Evolutionary conservation across 176 grass and related monocot species (phyloP).

Genomic region (Oryza meyeriana): DNA sequence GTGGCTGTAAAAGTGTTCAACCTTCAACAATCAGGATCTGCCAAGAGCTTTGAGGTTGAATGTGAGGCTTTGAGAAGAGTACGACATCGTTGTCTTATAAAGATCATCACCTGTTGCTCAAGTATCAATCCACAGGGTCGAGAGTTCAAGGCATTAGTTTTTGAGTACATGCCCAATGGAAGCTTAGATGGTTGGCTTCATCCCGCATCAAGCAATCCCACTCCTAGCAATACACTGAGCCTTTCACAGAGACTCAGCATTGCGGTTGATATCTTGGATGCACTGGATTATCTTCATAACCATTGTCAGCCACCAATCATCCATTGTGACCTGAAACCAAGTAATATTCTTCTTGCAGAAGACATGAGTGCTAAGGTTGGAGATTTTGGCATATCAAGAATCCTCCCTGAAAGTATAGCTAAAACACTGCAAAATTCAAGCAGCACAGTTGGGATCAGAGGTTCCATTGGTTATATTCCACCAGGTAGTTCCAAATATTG

Average conservation of each 20-base stretch:
- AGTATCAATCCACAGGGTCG: slow-evolving; percentile 25
- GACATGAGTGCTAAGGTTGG: slow-evolving; percentile 40
- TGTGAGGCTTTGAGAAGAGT: slow-evolving; percentile 34
- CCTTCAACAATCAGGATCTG: slow-evolving; percentile 15
- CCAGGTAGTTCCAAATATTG: slow-evolving; percentile 27
- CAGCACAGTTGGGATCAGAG: slow-evolving; percentile 33
- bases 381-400: slow-evolving; percentile 47
- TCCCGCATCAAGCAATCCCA: background rate
- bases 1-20: slow-evolving; percentile 32
- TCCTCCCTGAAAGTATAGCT: slow-evolving; percentile 15
- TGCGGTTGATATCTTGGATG: slow-evolving; percentile 16
- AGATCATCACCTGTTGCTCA: slow-evolving; percentile 37
- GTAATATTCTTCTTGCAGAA: slow-evolving; percentile 54
- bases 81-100: slow-evolving; percentile 32
- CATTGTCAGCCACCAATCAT: slow-evolving; percentile 24
- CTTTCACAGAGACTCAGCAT: slow-evolving; percentile 28
- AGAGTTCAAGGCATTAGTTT: slow-evolving; percentile 32
- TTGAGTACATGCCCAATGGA: slow-evolving; percentile 31
- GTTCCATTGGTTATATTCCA: slow-evolving; percentile 48
- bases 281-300: slow-evolving; percentile 30
- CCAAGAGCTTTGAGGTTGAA: slow-evolving; percentile 31
- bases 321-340: slow-evolving; percentile 65
- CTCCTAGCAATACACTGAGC: background rate
- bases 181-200: slow-evolving; percentile 41
- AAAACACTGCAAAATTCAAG: background rate